Percentiles rank a stretch among this genome's conserved stretches.
Evolutionary conservation across 2,329 filamentous ascomycete species (phyloP).

Genomic region (Thelonectria rubi): DNA sequence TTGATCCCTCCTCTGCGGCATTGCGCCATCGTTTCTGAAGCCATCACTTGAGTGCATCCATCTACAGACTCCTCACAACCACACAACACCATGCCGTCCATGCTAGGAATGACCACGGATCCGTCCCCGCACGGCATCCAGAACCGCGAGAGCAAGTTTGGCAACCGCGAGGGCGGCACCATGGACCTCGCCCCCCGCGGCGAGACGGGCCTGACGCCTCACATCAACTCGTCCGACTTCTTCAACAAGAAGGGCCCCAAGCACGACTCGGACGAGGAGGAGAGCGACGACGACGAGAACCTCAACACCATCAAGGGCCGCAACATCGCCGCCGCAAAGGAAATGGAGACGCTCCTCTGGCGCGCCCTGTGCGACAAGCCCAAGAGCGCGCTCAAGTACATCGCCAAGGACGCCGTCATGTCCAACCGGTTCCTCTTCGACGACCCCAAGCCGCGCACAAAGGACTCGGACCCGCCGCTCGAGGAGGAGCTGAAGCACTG

Average conservation of each 20-base stretch:
- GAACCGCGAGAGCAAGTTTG: conserved; percentile 11
- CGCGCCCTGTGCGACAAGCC: conserved; percentile 44
- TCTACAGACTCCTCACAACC: neutral
- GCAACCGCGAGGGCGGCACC: conserved; percentile 6
- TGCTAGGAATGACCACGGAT: conserved; percentile 43
- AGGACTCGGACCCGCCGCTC: conserved; percentile 41
- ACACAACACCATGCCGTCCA: conserved; percentile 37
- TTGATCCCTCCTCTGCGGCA: neutral
- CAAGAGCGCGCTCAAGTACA: conserved; percentile 41
- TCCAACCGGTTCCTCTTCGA: conserved; percentile 43
- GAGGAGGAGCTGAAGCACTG: conserved; percentile 42
- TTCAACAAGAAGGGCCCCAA: conserved; percentile 38
- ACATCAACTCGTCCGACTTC: conserved; percentile 38
- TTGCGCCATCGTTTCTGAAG: neutral
- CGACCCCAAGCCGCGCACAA: conserved; percentile 34
- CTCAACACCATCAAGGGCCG: conserved; percentile 43
- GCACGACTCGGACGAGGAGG: conserved; percentile 35
- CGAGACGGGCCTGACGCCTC: conserved; percentile 32
- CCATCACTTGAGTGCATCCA: neutral
- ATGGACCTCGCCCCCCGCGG: conserved; percentile 35
- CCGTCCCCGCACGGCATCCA: conserved; percentile 37
- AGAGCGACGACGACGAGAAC: conserved; percentile 37
- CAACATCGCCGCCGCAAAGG: conserved; percentile 40
- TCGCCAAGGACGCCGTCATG: conserved; percentile 41
- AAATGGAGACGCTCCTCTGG: conserved; percentile 44